Conservation (phyloP, 2,329 filamentous ascomycete species). For the Hypocrella siamensis region DNA sequence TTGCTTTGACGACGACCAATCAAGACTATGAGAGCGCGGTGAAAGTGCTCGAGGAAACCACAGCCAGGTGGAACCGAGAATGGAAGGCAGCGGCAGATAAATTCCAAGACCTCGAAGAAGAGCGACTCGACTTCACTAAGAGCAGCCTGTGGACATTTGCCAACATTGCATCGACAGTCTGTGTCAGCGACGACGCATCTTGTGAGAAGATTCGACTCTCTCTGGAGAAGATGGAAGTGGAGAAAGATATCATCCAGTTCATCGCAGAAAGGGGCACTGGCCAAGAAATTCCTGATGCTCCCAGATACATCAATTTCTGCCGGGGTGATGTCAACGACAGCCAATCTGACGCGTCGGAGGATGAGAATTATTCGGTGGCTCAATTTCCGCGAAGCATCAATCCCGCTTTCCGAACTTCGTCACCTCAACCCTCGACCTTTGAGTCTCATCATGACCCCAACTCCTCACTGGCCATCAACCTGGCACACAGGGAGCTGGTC, state of each 20-base stretch:
- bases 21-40: constrained; percentile 87
- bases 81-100: constrained; percentile 98
- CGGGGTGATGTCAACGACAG: constrained; percentile 72
- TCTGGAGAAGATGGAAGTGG: constrained; percentile 88
- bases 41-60: constrained; percentile 89
- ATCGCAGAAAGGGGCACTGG: constrained; percentile 83
- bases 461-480: constrained; percentile 52
- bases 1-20: constrained; percentile 81
- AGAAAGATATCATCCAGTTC: constrained; percentile 82
- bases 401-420: constrained; percentile 87
- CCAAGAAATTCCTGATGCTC: constrained; percentile 92
- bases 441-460: constrained; percentile 85
- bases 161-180: constrained; percentile 92
- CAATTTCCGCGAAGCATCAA: constrained; percentile 94
- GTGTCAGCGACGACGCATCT: constrained; percentile 89
- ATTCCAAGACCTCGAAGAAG: constrained; percentile 97
- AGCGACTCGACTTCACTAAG: constrained; percentile 92
- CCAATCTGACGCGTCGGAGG: constrained; percentile 69
- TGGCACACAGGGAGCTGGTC: constrained; percentile 40
- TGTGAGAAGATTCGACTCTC: constrained; percentile 93
- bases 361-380: constrained; percentile 83
- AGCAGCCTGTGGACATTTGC: constrained; percentile 96
- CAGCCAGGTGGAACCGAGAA: constrained; percentile 88
- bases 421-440: constrained; percentile 83
- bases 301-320: constrained; percentile 98